phyloP scores from a whole-genome alignment of 2,329 filamentous ascomycete species.

The Nothophaeocryptopus gaeumannii region DNA sequence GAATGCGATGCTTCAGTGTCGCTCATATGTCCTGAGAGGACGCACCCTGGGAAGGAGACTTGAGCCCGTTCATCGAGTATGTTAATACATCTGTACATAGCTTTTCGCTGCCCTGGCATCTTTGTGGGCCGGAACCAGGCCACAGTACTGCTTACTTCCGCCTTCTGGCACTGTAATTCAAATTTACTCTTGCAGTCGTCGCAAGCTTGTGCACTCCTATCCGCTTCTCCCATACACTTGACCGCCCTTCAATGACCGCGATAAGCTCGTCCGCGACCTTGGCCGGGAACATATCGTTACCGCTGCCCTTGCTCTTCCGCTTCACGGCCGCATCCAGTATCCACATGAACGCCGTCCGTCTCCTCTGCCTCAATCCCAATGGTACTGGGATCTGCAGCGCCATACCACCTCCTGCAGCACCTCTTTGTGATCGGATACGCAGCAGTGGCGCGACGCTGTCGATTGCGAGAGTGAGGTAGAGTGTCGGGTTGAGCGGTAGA shows the following conservation, averaged over 20 bases:
- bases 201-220: constrained; percentile 74
- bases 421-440: constrained; percentile 71
- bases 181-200: constrained; percentile 74
- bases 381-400: constrained; percentile 80
- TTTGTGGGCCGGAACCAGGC: too few species aligned
- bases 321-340: constrained; percentile 81
- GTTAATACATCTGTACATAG: too few species aligned
- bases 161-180: constrained; percentile 34
- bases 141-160: too few species aligned
- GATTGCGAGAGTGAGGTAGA: constrained; percentile 85
- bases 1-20: too few species aligned
- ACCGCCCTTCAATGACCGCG: constrained; percentile 81
- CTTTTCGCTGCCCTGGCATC: too few species aligned
- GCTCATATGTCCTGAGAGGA: too few species aligned
- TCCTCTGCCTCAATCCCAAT: constrained; percentile 68
- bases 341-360: constrained; percentile 80
- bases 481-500: constrained; percentile 82
- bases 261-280: constrained; percentile 84
- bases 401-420: constrained; percentile 80
- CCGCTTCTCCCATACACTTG: constrained; percentile 79
- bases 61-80: too few species aligned
- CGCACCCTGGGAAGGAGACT: too few species aligned
- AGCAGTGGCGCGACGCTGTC: constrained; percentile 90
- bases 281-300: constrained; percentile 68
- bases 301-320: constrained; percentile 69